Evolutionary conservation across 2,329 filamentous ascomycete genomes (phyloP).

Genomic region (Calonectria pseudoturangicola): DNA sequence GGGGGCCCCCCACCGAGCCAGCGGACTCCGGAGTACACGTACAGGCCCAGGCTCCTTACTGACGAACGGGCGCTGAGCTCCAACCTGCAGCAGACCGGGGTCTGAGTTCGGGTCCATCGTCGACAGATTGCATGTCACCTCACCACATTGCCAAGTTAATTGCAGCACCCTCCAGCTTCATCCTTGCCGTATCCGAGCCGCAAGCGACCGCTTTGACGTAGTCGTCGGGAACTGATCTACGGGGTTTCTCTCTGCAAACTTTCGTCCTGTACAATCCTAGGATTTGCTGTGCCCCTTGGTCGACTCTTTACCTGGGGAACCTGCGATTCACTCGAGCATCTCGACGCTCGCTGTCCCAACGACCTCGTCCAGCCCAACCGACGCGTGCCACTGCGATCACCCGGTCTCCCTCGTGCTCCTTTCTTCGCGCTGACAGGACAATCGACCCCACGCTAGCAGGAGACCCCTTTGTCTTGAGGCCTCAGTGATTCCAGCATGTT

Average conservation of each 20-base stretch:
- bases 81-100: constrained; percentile 18
- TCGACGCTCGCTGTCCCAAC: constrained; percentile 5
- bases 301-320: constrained; percentile 28
- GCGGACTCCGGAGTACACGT: constrained; percentile 23
- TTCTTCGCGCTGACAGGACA: neutral
- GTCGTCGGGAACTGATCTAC: constrained; percentile 43
- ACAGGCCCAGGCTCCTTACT: constrained; percentile 15
- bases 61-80: constrained; percentile 32
- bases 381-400: constrained; percentile 20
- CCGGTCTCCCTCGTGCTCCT: constrained; percentile 4
- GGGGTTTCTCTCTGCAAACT: constrained; percentile 48
- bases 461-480: constrained; percentile 27
- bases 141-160: constrained; percentile 24
- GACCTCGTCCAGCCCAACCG: constrained; percentile 27
- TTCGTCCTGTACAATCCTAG: constrained; percentile 35
- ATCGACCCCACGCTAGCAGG: constrained; percentile 23
- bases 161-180: constrained; percentile 34
- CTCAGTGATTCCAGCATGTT: constrained; percentile 51
- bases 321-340: constrained; percentile 13
- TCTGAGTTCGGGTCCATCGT: constrained; percentile 19
- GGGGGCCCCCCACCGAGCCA: constrained; percentile 6
- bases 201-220: constrained; percentile 39
- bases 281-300: constrained; percentile 42
- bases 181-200: constrained; percentile 44
- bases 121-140: constrained; percentile 34